A percentile compares a stretch with the other conserved stretches of the same genome.
phyloP scores from a whole-genome alignment of 2,329 filamentous ascomycete species.

The Pyricularia sp. region DNA sequence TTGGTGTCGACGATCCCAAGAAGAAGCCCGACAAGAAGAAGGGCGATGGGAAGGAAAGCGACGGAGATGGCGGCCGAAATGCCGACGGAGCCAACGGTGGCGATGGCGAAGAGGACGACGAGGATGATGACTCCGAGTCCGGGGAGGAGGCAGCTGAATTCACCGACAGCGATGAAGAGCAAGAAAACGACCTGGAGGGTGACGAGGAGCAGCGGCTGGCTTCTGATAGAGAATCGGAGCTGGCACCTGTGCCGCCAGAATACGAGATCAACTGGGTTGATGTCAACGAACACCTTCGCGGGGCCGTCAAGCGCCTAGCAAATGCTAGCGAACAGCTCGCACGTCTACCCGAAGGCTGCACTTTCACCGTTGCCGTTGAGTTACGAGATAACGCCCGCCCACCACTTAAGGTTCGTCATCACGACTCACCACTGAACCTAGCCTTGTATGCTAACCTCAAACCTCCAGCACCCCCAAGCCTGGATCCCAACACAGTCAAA shows the following conservation, averaged over 20 bases:
- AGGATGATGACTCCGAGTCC: slow-evolving; percentile 6
- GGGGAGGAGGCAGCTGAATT: slow-evolving; percentile 4
- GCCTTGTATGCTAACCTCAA: background rate
- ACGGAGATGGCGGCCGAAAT: background rate
- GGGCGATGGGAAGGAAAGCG: background rate
- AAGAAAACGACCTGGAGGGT: slow-evolving; percentile 5
- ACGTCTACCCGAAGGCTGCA: slow-evolving; percentile 49
- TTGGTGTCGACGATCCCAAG: slow-evolving; percentile 10
- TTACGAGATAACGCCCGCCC: slow-evolving; percentile 39
- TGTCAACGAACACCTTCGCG: slow-evolving; percentile 60
- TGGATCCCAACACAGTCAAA: slow-evolving; percentile 45
- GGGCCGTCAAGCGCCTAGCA: slow-evolving; percentile 48
- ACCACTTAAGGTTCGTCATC: slow-evolving; percentile 37
- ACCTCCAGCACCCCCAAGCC: slow-evolving; percentile 39
- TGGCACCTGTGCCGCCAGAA: background rate
- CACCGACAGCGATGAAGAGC: background rate
- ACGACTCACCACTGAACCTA: background rate
- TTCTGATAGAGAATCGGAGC: background rate
- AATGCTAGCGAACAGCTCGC: slow-evolving; percentile 44
- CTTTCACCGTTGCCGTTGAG: slow-evolving; percentile 66
- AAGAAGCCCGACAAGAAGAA: slow-evolving; percentile 4
- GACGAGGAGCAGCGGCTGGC: slow-evolving; percentile 6
- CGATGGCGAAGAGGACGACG: slow-evolving; percentile 9
- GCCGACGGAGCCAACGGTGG: background rate
- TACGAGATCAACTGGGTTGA: slow-evolving; percentile 37